Conservation (phyloP, 306 rosid species). For the Delonix regia region DNA sequence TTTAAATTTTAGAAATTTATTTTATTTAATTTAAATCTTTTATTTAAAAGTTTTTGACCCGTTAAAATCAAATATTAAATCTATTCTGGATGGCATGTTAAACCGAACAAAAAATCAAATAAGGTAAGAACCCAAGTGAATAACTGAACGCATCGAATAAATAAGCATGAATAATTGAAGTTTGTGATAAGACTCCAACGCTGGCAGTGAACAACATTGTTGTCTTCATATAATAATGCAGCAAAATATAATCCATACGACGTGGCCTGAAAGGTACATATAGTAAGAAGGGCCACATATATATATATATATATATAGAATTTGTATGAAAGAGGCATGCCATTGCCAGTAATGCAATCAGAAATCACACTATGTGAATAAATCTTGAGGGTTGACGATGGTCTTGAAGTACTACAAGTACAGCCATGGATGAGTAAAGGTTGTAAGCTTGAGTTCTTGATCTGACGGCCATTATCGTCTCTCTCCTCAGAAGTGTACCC, state of each 20-base stretch:
- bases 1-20: too few species aligned
- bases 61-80: too few species aligned
- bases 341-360: conserved; percentile 39
- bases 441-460: conserved; percentile 40
- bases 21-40: too few species aligned
- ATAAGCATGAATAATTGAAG: conserved; percentile 48
- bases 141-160: conserved; percentile 4
- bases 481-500: conserved; percentile 53
- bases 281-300: neutral
- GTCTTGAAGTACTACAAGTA: conserved; percentile 62
- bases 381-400: conserved; percentile 40
- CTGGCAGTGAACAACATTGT: conserved; percentile 37
- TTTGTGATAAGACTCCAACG: conserved; percentile 38
- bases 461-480: conserved; percentile 42
- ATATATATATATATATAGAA: too few species aligned
- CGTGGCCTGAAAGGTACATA: conserved; percentile 34
- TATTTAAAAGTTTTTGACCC: too few species aligned
- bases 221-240: conserved; percentile 37
- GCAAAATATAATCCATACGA: conserved; percentile 30
- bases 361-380: conserved; percentile 3
- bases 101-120: neutral
- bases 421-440: conserved; percentile 49
- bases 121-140: conserved; percentile 3
- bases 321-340: conserved; percentile 17
- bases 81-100: too few species aligned